phyloP scores from a whole-genome alignment of 768 basidiomycete genomes.

The Xerocomellus chrysenteron region DNA sequence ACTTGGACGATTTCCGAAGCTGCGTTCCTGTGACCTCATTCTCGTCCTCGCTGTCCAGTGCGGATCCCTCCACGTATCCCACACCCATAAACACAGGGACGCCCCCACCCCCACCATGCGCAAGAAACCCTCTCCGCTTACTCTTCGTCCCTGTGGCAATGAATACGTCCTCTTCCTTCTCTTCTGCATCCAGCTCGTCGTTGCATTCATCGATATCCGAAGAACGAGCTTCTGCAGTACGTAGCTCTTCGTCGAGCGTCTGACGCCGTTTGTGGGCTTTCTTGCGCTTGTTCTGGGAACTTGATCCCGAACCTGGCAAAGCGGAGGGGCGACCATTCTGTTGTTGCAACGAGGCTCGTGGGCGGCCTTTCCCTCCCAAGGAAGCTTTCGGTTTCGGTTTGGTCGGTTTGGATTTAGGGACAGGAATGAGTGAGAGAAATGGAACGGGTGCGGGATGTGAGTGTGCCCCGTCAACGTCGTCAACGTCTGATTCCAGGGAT shows the following conservation, averaged over 20 bases:
- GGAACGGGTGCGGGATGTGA: conserved; percentile 8
- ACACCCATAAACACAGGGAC: conserved; percentile 67
- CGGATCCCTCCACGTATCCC: conserved; percentile 62
- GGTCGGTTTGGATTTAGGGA: conserved; percentile 7
- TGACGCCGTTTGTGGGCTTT: conserved; percentile 36
- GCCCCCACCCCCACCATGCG: conserved; percentile 75
- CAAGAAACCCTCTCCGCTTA: conserved; percentile 60
- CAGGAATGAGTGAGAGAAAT: conserved; percentile 26
- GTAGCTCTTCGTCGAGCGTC: conserved; percentile 70
- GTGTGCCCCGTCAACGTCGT: conserved; percentile 24
- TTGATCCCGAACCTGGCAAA: conserved; percentile 12
- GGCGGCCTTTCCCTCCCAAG: conserved; percentile 18
- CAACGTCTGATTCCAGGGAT: conserved; percentile 19
- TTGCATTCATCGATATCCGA: conserved; percentile 34
- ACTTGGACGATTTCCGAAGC: conserved; percentile 6
- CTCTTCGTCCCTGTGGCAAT: conserved; percentile 55
- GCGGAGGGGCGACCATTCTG: neutral
- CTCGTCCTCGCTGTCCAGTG: conserved; percentile 28
- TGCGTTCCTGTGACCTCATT: neutral
- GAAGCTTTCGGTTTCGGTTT: conserved; percentile 17
- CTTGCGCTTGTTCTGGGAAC: conserved; percentile 19
- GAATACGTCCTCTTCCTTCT: conserved; percentile 44
- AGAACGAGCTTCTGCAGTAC: conserved; percentile 40
- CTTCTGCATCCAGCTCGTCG: conserved; percentile 39
- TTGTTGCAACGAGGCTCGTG: conserved; percentile 6